Evolutionary conservation across 2,329 filamentous ascomycete genomes (phyloP).

Genomic region (Scedosporium minutisporum): DNA sequence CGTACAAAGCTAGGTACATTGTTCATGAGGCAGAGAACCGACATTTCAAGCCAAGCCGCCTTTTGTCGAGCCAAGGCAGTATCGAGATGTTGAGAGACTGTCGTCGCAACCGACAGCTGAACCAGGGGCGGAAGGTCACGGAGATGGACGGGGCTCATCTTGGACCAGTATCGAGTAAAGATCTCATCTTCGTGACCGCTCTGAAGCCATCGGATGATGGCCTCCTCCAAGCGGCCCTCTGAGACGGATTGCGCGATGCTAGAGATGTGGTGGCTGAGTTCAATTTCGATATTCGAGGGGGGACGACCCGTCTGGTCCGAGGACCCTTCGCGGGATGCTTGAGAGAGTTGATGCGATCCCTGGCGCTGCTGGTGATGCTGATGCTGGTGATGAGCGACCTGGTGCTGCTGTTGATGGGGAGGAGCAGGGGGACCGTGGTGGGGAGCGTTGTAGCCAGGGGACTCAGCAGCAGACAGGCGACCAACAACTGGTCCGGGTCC

Average conservation of each 20-base stretch:
- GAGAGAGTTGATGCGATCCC: slow-evolving; percentile 30
- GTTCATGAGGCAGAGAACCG: slow-evolving; percentile 43
- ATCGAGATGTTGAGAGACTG: slow-evolving; percentile 49
- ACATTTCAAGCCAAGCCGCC: slow-evolving; percentile 50
- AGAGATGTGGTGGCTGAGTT: slow-evolving; percentile 46
- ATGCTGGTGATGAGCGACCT: slow-evolving; percentile 13
- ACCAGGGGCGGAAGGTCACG: slow-evolving; percentile 50
- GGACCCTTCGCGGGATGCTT: slow-evolving; percentile 6
- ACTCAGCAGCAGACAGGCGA: slow-evolving; percentile 14
- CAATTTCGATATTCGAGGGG: slow-evolving; percentile 24
- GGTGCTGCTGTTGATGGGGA: slow-evolving; percentile 10
- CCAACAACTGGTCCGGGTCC: slow-evolving; percentile 12
- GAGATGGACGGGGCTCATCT: slow-evolving; percentile 31
- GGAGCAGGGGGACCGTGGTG: slow-evolving; percentile 11
- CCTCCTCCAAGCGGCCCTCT: slow-evolving; percentile 50
- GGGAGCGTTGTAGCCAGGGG: slow-evolving; percentile 7
- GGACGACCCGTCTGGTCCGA: background rate
- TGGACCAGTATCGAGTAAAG: slow-evolving; percentile 35
- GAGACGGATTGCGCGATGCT: slow-evolving; percentile 54
- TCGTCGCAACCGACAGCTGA: slow-evolving; percentile 54
- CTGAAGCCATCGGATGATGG: slow-evolving; percentile 59
- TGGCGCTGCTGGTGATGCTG: slow-evolving; percentile 36
- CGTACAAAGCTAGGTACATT: slow-evolving; percentile 41
- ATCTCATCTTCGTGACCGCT: slow-evolving; percentile 52
- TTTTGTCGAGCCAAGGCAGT: slow-evolving; percentile 43